Evolutionary conservation across 2,329 filamentous ascomycete species (phyloP).

Genomic region (Fusarium succisae): DNA sequence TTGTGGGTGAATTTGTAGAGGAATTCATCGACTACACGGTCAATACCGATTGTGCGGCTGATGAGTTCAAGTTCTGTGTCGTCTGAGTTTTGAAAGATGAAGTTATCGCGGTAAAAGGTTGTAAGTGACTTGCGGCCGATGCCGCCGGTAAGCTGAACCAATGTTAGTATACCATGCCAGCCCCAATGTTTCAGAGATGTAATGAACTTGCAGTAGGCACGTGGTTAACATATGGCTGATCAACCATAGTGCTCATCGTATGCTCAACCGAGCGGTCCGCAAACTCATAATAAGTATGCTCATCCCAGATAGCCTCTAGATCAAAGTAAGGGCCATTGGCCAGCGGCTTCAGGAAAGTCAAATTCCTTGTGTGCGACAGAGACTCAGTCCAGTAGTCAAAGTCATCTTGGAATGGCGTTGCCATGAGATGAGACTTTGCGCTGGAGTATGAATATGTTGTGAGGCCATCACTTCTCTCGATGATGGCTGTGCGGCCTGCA

Average conservation of each 20-base stretch:
- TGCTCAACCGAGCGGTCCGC: constrained; percentile 72
- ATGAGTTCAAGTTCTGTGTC: constrained; percentile 75
- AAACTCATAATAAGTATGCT: constrained; percentile 79
- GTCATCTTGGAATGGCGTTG: constrained; percentile 57
- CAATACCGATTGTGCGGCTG: constrained; percentile 75
- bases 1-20: constrained; percentile 72
- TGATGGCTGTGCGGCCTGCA: constrained; percentile 5
- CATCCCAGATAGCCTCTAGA: constrained; percentile 81
- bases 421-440: constrained; percentile 51
- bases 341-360: constrained; percentile 71
- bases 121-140: constrained; percentile 71
- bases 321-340: constrained; percentile 75
- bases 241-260: constrained; percentile 85
- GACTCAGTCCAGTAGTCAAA: constrained; percentile 64
- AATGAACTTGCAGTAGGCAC: constrained; percentile 67
- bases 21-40: constrained; percentile 78
- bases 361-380: constrained; percentile 71
- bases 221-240: constrained; percentile 82
- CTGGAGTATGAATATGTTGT: constrained; percentile 54
- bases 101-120: constrained; percentile 76
- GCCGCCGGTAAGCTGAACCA: constrained; percentile 67
- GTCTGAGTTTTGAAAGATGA: constrained; percentile 76
- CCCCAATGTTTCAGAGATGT: fast-evolving
- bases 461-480: not conserved
- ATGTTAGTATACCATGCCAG: fast-evolving